phyloP scores from a whole-genome alignment of 1,284 basidiomycete genomes.

The Trichosporon sp. region DNA sequence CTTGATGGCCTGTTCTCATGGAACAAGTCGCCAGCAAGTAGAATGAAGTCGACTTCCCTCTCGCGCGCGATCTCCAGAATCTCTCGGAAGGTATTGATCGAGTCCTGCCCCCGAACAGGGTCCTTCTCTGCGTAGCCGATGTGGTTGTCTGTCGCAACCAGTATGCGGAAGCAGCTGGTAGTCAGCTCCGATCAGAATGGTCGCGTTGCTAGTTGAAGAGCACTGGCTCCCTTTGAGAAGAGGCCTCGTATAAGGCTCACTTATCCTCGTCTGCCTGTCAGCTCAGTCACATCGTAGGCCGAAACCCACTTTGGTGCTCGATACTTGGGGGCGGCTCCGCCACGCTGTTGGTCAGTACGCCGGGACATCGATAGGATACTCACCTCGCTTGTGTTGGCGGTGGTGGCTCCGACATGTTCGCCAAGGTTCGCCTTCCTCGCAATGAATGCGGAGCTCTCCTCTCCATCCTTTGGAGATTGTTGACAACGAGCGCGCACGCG shows the following conservation, averaged over 20 bases:
- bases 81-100: constrained; percentile 92
- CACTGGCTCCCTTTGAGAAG: background rate
- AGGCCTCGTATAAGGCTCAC: constrained; percentile 11
- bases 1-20: constrained; percentile 96
- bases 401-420: constrained; percentile 3
- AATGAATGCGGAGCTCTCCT: background rate
- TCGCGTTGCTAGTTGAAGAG: too few relatives aligned
- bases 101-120: constrained; percentile 90
- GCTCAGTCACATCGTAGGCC: background rate
- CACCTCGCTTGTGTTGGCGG: constrained; percentile 6
- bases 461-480: background rate
- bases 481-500: background rate
- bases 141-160: constrained; percentile 93
- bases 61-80: constrained; percentile 88
- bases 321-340: constrained; percentile 43
- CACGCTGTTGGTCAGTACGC: background rate
- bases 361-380: background rate
- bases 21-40: constrained; percentile 94
- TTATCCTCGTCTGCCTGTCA: constrained; percentile 22
- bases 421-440: background rate
- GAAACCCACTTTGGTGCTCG: constrained; percentile 26
- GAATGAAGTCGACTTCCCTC: constrained; percentile 87
- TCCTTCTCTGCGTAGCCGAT: constrained; percentile 95
- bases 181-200: background rate
- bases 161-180: constrained; percentile 66